Percentiles rank a stretch among this genome's conserved stretches.
phyloP scores from a whole-genome alignment of 495 filamentous ascomycete genomes.

The Penicillium turbatum region DNA sequence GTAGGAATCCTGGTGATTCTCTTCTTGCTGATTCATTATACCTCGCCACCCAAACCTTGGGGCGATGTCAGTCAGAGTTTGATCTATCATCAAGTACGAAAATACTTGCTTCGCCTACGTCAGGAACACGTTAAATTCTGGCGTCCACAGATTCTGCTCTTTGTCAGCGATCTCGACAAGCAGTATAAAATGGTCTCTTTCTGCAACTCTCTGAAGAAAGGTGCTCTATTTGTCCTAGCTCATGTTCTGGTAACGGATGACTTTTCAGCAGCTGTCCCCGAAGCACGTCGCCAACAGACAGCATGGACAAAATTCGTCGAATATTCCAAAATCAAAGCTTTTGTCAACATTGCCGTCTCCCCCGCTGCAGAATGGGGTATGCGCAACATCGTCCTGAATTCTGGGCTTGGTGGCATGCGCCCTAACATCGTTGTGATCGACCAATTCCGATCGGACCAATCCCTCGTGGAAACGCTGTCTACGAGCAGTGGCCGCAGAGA shows the following conservation, averaged over 20 bases:
- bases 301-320: slow-evolving; percentile 85
- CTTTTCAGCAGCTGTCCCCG: slow-evolving; percentile 70
- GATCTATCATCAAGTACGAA: slow-evolving; percentile 89
- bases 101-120: slow-evolving; percentile 75
- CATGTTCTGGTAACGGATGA: slow-evolving; percentile 84
- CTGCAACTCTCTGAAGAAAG: slow-evolving; percentile 88
- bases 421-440: slow-evolving; percentile 83
- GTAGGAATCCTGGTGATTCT: slow-evolving; percentile 68
- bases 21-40: slow-evolving; percentile 82
- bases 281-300: slow-evolving; percentile 74
- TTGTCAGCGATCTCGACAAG: slow-evolving; percentile 74
- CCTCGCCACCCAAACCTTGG: slow-evolving; percentile 80
- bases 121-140: slow-evolving; percentile 93
- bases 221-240: slow-evolving; percentile 76
- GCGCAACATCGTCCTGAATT: slow-evolving; percentile 73
- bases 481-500: slow-evolving; percentile 20
- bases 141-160: slow-evolving; percentile 79
- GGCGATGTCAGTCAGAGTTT: slow-evolving; percentile 85
- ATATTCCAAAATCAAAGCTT: slow-evolving; percentile 83
- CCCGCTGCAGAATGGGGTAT: slow-evolving; percentile 82
- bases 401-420: slow-evolving; percentile 84
- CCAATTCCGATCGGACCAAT: slow-evolving; percentile 56
- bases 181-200: slow-evolving; percentile 83
- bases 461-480: slow-evolving; percentile 46
- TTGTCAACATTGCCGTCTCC: slow-evolving; percentile 79